A percentile compares a stretch with the other conserved stretches of the same genome.
Conservation (phyloP, 1,284 basidiomycete species). For the Austroboletus niveus region DNA sequence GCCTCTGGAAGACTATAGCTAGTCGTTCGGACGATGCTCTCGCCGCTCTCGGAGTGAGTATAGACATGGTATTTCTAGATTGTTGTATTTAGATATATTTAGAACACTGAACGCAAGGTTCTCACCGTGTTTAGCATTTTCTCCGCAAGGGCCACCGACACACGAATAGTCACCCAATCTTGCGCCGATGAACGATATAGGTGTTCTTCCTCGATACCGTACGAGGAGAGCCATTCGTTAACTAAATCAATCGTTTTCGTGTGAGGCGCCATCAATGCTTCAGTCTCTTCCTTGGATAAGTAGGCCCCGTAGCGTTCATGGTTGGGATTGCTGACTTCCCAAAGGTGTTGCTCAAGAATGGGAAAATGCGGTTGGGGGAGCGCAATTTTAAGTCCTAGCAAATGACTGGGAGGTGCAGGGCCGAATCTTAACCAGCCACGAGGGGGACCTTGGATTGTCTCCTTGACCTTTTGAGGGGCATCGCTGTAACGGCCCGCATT, state of each 20-base stretch:
- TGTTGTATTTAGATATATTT: neutral
- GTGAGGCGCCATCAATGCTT: constrained; percentile 57
- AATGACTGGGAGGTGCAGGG: constrained; percentile 12
- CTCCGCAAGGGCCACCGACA: constrained; percentile 63
- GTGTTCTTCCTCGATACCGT: constrained; percentile 50
- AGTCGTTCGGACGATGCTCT: constrained; percentile 61
- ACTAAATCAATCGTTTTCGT: constrained; percentile 52
- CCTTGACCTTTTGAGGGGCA: constrained; percentile 17
- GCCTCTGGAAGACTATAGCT: constrained; percentile 65
- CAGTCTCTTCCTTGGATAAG: constrained; percentile 63
- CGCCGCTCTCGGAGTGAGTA: constrained; percentile 51
- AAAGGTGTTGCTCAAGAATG: constrained; percentile 58
- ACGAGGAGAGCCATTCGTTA: constrained; percentile 56
- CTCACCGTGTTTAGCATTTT: constrained; percentile 66
- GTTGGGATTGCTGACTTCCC: constrained; percentile 63
- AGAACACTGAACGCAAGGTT: neutral
- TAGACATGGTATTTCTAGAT: constrained; percentile 61
- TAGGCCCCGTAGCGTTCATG: constrained; percentile 67
- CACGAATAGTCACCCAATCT: constrained; percentile 65
- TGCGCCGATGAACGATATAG: constrained; percentile 56
- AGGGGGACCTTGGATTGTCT: constrained; percentile 18
- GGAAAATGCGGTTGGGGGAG: constrained; percentile 65
- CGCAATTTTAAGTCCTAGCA: constrained; percentile 28
- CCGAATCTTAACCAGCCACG: constrained; percentile 16
- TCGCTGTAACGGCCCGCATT: neutral